A percentile compares a stretch with the other conserved stretches of the same genome.
These are phyloP conservation scores for Botrytis porri DNA, from an alignment of 2,329 filamentous ascomycete genomes.

Conservation along the genomic window DNA sequence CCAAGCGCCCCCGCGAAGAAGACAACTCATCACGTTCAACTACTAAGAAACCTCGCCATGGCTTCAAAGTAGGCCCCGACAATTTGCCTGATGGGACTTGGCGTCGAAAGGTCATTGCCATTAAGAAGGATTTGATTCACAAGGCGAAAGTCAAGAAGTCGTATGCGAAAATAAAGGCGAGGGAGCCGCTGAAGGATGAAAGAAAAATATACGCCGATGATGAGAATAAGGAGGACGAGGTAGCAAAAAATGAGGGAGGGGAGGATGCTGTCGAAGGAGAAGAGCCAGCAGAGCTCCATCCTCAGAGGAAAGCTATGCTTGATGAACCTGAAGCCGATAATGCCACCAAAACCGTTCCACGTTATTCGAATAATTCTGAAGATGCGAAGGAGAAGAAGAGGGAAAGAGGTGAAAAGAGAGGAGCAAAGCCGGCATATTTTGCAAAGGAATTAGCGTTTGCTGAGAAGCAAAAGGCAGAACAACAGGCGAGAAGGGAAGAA, in stretches of 20 bases:
- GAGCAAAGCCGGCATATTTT: slow-evolving; percentile 39
- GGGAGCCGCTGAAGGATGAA: slow-evolving; percentile 26
- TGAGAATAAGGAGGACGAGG: background rate
- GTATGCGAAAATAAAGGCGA: slow-evolving; percentile 80
- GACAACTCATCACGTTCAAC: slow-evolving; percentile 40
- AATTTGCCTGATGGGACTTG: slow-evolving; percentile 90
- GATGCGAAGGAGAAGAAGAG: background rate
- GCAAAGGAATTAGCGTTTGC: slow-evolving; percentile 42
- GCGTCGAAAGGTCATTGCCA: slow-evolving; percentile 83
- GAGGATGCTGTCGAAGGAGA: background rate
- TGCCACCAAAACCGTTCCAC: slow-evolving; percentile 16
- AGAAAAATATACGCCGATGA: slow-evolving; percentile 7
- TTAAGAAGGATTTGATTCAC: slow-evolving; percentile 84
- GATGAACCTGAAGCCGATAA: slow-evolving; percentile 41
- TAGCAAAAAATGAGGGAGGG: background rate
- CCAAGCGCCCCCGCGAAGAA: slow-evolving; percentile 54
- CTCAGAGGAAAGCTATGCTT: slow-evolving; percentile 58
- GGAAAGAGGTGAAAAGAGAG: slow-evolving; percentile 21
- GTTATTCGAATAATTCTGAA: slow-evolving; percentile 1
- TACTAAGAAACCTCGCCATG: slow-evolving; percentile 58
- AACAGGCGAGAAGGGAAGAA: slow-evolving; percentile 47
- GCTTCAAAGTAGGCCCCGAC: slow-evolving; percentile 82
- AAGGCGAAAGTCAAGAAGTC: slow-evolving; percentile 92
- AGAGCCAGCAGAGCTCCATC: slow-evolving; percentile 51
- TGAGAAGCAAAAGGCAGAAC: slow-evolving; percentile 51